A percentile compares a stretch with the other conserved stretches of the same genome.
These are phyloP conservation scores for Blakeslea trispora DNA, from an alignment of 371 early-diverging fungal genomes.

Conservation along the genomic window DNA sequence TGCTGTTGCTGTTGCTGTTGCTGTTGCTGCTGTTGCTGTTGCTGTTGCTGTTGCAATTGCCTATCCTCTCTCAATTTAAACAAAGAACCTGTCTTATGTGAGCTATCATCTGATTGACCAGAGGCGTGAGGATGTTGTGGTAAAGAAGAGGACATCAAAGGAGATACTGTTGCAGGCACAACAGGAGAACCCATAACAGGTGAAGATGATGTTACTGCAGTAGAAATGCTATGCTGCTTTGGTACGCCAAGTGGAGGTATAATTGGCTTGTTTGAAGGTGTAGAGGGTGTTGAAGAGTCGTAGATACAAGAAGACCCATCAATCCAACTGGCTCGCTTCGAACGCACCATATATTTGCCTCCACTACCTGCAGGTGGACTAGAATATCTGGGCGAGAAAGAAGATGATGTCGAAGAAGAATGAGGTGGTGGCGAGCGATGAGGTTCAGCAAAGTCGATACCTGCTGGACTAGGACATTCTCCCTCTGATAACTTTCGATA, in stretches of 20 bases:
- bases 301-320: constrained; percentile 36
- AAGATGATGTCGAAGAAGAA: constrained; percentile 7
- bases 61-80: constrained; percentile 35
- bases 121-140: constrained; percentile 1
- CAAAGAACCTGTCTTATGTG: constrained; percentile 34
- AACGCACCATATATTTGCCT: constrained; percentile 39
- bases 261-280: constrained; percentile 11
- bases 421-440: constrained; percentile 17
- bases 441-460: constrained; percentile 24
- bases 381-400: constrained; percentile 30
- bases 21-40: constrained; percentile 5
- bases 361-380: constrained; percentile 44
- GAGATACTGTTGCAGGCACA: neutral
- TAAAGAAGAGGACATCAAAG: neutral
- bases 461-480: constrained; percentile 28
- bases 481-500: constrained; percentile 20
- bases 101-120: constrained; percentile 8
- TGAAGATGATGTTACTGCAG: neutral
- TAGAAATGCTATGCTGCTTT: neutral
- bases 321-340: constrained; percentile 45
- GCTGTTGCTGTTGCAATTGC: constrained; percentile 11
- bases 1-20: constrained; percentile 15
- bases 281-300: constrained; percentile 21
- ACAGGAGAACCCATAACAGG: neutral
- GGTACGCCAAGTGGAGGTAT: constrained; percentile 18